Evolutionary conservation across 345 rosid species (phyloP).

Genomic region (Streptanthus diversifolius): DNA sequence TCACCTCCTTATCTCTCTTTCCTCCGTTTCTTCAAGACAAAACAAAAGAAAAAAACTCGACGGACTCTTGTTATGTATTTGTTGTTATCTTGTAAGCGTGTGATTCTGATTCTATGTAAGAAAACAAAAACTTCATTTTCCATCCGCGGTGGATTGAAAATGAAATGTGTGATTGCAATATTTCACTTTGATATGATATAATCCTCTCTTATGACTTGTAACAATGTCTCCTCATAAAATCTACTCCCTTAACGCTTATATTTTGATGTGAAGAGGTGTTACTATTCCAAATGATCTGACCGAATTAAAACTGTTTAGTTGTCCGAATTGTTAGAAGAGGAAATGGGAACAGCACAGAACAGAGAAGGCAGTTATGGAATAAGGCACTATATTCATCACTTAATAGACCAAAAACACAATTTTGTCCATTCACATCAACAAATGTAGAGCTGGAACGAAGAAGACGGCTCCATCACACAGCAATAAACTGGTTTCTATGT

Average conservation of each 20-base stretch:
- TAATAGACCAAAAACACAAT: not conserved
- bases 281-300: not conserved
- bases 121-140: slow-evolving; percentile 30
- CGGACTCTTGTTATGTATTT: slow-evolving; percentile 22
- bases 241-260: not conserved
- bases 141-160: slow-evolving; percentile 30
- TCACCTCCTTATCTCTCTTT: slow-evolving; percentile 35
- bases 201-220: not conserved
- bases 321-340: not conserved
- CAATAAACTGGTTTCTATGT: not conserved
- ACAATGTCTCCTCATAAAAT: not conserved
- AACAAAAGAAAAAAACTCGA: not conserved
- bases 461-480: not conserved
- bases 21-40: slow-evolving; percentile 22
- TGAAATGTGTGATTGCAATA: slow-evolving; percentile 24
- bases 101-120: slow-evolving; percentile 27
- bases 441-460: not conserved
- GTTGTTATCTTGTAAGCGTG: slow-evolving; percentile 25
- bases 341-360: not conserved
- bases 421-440: not conserved
- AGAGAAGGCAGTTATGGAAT: not conserved
- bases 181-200: slow-evolving; percentile 24
- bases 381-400: not conserved
- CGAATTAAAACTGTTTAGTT: not conserved
- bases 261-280: not conserved